Base-by-base conservation (phyloP, 2,329 filamentous ascomycete genomes). In the Nemania serpens region DNA sequence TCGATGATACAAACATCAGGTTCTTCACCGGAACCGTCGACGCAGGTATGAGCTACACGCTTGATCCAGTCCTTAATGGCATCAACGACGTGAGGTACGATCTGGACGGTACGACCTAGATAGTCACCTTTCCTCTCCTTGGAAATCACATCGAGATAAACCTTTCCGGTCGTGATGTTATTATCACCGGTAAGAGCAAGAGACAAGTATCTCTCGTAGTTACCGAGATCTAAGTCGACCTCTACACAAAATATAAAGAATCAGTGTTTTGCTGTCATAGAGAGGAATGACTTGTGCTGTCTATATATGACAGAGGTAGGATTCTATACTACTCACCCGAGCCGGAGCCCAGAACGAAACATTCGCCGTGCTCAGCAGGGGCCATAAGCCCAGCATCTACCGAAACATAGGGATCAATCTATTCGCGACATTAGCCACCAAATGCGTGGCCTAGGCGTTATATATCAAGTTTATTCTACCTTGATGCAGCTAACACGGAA, bases 141-240 rank as follows among this genome's bases (percentile, higher is more conserved):
- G 71, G 93, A 86, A 70, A 97, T 93, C 55, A 97, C 93, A 70
- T 90, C 87, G 72, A 91, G 84, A 78, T 97, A 98, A 69, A 98
- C 92, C 81, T 98, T 97, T 73, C 95, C 95, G 5, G 94, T 97
- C 3, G 95, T 99, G 77, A 99, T 96, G 77, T 98, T 98, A 81
- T 94, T 92, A 69, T 97, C 93, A 63, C 88, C 83, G 9, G 87
- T 91, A 63, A 98, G 83, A 57, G 88, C 91, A 66, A 94, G 88
- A 71, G 89, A 88, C 56, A 97, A 87, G 74, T 96, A 96, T 37
- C 76, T 74, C 61, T 85, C 82, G 68, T 84, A 86, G 72, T 85
- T 84, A 18, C 84, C 84, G 46, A 86, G 77, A 69, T 86, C 84
- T 12, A 85, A 72, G 68, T 84, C 82, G 41, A 74, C 75, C 71